Base-by-base conservation (phyloP, 1,284 basidiomycete species). In the Cutaneotrichosporon arboriforme region DNA sequence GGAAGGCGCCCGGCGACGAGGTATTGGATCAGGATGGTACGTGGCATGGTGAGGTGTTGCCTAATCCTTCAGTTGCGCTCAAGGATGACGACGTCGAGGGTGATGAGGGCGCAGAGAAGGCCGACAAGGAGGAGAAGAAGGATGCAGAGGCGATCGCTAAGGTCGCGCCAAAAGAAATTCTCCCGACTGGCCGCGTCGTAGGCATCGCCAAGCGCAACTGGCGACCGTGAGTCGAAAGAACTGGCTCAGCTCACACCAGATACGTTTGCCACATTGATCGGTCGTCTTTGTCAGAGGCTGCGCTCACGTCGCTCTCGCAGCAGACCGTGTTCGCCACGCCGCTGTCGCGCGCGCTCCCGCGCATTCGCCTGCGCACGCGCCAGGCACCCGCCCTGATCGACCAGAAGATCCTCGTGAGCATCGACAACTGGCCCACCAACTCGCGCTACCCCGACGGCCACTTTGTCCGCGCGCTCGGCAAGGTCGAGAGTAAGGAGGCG, bases 371-470 rank as follows among this genome's bases (percentile, higher is more conserved):
- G 44, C 85, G 92, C 31, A 98, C 94, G 0, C 85, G 96, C 4
- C 96, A 99, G 77, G 93, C 92, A 0, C 87, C 90, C 1, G 76
- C 83, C 1, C 82, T 99, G 10, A 74, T 97, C 17, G 85, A 86
- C 23, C 93, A 98, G 73, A 98, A 99, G 76, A 94, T 99, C 60
- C 82, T 98, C 17, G 89, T 98, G 39, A 87, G 90, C 1, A 90
- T 98, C 66, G 96, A 98, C 71, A 79, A 84, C 41, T 99, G 96
- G 96, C 84, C 89, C 31, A 74, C 79, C 22, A 83, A 84, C 33
- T 92, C 88, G 2, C 83, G 91, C 21, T 97, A 97, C 68, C 96
- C 96, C 0, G 93, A 97, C 64, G 96, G 96, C 0, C 96, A 99
- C 73, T 93, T 99, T 67, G 91, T 98, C 13, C 84, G 94, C 40